These are phyloP conservation scores for Xylaria grammica DNA, from an alignment of 495 filamentous ascomycete genomes.

Conservation along the genomic window DNA sequence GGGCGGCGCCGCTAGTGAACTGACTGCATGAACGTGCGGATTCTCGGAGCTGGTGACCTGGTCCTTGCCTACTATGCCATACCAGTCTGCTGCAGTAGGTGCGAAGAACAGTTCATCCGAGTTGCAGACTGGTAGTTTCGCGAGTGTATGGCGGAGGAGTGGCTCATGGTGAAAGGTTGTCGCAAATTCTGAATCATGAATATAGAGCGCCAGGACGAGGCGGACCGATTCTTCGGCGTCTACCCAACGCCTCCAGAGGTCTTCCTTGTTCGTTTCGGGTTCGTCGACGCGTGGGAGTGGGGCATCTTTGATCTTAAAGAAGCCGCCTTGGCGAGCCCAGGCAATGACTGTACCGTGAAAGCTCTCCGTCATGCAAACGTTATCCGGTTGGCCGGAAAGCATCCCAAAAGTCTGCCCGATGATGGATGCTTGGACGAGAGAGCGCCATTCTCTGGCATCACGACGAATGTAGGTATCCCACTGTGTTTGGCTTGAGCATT, in stretches of 20 bases:
- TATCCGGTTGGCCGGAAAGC: slow-evolving; percentile 37
- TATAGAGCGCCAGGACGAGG: slow-evolving; percentile 17
- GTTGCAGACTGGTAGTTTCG: slow-evolving; percentile 28
- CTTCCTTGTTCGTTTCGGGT: slow-evolving; percentile 8
- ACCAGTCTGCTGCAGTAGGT: slow-evolving; percentile 40
- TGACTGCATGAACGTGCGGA: background rate
- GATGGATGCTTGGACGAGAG: slow-evolving; percentile 46
- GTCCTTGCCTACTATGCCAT: slow-evolving; percentile 10
- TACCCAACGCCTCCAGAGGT: slow-evolving; percentile 18
- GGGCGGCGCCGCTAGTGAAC: background rate
- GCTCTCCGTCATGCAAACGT: slow-evolving; percentile 32
- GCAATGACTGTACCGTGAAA: slow-evolving; percentile 48
- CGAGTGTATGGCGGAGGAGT: slow-evolving; percentile 32
- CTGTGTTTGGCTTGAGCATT: background rate
- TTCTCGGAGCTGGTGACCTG: background rate
- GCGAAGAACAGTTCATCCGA: slow-evolving; percentile 41
- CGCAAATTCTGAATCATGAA: slow-evolving; percentile 40
- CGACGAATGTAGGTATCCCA: slow-evolving; percentile 27
- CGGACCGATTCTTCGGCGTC: slow-evolving; percentile 21
- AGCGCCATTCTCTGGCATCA: slow-evolving; percentile 34
- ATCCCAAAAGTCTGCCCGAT: slow-evolving; percentile 48
- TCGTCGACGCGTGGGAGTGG: slow-evolving; percentile 12
- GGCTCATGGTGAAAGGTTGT: slow-evolving; percentile 43
- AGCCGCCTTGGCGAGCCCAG: slow-evolving; percentile 40
- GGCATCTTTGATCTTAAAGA: slow-evolving; percentile 28